A percentile compares a stretch with the other conserved stretches of the same genome.
Conservation (phyloP, 73 alveolate species). For the Tetrahymena thermophila region DNA sequence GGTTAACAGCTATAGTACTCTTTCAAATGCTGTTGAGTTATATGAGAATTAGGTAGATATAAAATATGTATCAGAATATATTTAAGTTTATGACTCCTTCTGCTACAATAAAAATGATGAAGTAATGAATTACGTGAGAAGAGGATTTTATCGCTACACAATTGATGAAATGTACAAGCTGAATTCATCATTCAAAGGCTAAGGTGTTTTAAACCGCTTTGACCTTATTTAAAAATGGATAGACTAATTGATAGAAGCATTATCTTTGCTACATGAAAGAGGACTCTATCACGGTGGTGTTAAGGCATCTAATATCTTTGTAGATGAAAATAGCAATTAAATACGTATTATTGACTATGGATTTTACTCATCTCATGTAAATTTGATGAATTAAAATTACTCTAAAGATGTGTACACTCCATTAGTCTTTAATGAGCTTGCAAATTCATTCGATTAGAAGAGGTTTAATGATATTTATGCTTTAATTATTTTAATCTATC, state of each 20-base stretch:
- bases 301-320: not conserved
- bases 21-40: not conserved
- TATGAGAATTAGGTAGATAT: not conserved
- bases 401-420: not conserved
- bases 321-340: not conserved
- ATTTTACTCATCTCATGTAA: not conserved
- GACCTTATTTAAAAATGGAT: not conserved
- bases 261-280: not conserved
- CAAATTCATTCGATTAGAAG: not conserved
- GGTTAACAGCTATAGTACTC: not conserved
- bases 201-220: not conserved
- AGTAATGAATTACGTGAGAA: not conserved
- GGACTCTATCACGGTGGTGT: not conserved
- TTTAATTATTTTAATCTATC: not conserved
- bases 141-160: not conserved
- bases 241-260: not conserved
- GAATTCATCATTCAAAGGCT: not conserved
- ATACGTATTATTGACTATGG: not conserved
- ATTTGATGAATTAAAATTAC: not conserved
- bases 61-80: not conserved
- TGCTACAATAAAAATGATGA: not conserved
- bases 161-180: not conserved
- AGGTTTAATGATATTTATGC: not conserved
- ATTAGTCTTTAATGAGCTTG: not conserved
- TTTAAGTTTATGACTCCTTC: not conserved